These are phyloP conservation scores for Tetrahymena borealis DNA, from an alignment of 73 alveolate species.

Conservation along the genomic window DNA sequence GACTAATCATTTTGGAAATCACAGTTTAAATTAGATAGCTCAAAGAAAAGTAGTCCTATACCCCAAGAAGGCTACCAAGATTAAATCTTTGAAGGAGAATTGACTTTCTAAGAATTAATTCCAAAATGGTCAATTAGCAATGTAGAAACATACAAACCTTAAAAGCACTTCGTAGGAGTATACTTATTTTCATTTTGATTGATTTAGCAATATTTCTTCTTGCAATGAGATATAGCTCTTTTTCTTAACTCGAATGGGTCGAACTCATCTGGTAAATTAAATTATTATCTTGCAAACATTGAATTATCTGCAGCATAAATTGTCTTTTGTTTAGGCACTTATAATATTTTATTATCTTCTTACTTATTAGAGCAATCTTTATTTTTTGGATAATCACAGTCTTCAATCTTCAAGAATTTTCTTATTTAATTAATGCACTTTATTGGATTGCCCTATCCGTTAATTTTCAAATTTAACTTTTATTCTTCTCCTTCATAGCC, in stretches of 20 bases:
- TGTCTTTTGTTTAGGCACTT: background rate
- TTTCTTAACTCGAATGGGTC: background rate
- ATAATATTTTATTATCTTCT: background rate
- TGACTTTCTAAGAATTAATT: background rate
- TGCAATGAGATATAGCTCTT: background rate
- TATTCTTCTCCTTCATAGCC: background rate
- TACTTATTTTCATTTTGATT: background rate
- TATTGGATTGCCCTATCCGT: background rate
- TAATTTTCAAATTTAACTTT: background rate
- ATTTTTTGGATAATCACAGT: background rate
- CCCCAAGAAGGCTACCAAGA: background rate
- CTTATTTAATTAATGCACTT: background rate
- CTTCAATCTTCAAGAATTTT: background rate
- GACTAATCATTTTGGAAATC: background rate
- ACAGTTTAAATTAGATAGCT: background rate
- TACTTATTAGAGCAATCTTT: background rate
- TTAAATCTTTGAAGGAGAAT: background rate
- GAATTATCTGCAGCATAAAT: background rate
- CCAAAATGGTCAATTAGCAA: background rate
- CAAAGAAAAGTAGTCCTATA: background rate
- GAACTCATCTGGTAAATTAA: background rate
- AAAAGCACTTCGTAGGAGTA: background rate
- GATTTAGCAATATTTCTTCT: background rate
- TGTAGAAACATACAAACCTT: background rate
- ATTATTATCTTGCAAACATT: background rate